Percentiles rank a stretch among this genome's conserved stretches.
Conservation (phyloP, 106 monocot genomes). For the Apostasia ramifera region DNA sequence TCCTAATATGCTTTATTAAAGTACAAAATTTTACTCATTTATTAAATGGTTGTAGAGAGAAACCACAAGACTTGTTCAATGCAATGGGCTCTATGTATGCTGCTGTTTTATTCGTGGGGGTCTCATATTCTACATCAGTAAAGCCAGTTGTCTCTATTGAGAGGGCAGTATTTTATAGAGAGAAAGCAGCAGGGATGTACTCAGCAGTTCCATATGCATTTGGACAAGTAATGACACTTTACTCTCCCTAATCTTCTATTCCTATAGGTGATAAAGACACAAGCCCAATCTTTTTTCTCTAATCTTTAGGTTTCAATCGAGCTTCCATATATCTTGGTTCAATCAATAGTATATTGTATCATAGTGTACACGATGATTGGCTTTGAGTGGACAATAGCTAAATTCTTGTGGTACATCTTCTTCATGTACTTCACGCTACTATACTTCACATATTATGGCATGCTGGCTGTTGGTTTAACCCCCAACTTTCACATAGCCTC, state of each 20-base stretch:
- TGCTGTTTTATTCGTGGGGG: constrained; percentile 40
- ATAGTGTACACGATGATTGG: constrained; percentile 6
- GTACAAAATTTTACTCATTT: too few relatives aligned
- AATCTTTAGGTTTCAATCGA: background rate
- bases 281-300: too few relatives aligned
- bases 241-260: background rate
- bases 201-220: constrained; percentile 52
- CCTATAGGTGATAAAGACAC: too few relatives aligned
- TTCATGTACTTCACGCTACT: constrained; percentile 9
- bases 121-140: constrained; percentile 29
- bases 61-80: constrained; percentile 41
- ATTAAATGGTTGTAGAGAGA: constrained; percentile 3
- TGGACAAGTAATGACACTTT: constrained; percentile 24
- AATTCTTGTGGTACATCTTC: constrained; percentile 11
- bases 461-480: constrained; percentile 13
- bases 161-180: constrained; percentile 47
- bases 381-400: constrained; percentile 4
- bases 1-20: too few relatives aligned
- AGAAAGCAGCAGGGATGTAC: constrained; percentile 60
- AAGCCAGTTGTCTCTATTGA: constrained; percentile 45
- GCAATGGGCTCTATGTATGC: constrained; percentile 50
- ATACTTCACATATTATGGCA: constrained; percentile 13
- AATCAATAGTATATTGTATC: constrained; percentile 1
- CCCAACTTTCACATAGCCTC: constrained; percentile 10
- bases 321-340: background rate